A percentile compares a stretch with the other conserved stretches of the same genome.
These are phyloP conservation scores for Metschnikowia lochheadii DNA, from an alignment of 805 yeast genomes.

Conservation along the genomic window DNA sequence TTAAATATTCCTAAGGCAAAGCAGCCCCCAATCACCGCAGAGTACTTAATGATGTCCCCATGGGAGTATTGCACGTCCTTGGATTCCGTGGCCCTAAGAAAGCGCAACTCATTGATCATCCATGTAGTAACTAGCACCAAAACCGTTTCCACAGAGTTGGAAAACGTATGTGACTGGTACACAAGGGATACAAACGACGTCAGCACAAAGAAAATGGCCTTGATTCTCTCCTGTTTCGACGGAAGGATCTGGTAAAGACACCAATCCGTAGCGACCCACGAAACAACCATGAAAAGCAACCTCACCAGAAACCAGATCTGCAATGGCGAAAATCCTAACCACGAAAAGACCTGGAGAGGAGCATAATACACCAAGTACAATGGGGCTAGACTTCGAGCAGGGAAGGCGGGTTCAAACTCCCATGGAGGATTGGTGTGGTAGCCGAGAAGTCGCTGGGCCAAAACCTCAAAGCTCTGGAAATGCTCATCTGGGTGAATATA, in stretches of 20 bases:
- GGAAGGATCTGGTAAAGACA: constrained; percentile 46
- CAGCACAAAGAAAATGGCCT: constrained; percentile 47
- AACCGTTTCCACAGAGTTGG: constrained; percentile 78
- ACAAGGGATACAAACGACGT: constrained; percentile 69
- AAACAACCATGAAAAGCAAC: constrained; percentile 40
- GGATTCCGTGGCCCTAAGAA: constrained; percentile 11
- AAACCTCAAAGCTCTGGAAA: constrained; percentile 81
- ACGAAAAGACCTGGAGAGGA: constrained; percentile 33
- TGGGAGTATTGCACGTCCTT: constrained; percentile 5
- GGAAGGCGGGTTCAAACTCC: constrained; percentile 63
- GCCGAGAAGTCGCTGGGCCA: constrained; percentile 47
- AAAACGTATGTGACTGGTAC: constrained; percentile 81
- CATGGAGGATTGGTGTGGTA: constrained; percentile 58
- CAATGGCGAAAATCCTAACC: constrained; percentile 42
- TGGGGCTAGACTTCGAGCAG: constrained; percentile 71
- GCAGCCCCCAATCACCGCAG: constrained; percentile 27
- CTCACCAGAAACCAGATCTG: constrained; percentile 53
- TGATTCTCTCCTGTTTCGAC: constrained; percentile 46
- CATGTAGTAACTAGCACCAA: constrained; percentile 49
- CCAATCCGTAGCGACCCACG: constrained; percentile 37
- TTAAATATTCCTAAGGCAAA: constrained; percentile 73
- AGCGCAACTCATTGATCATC: constrained; percentile 43
- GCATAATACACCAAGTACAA: constrained; percentile 71
- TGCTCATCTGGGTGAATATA: constrained; percentile 98
- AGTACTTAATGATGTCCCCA: constrained; percentile 34